Evolutionary conservation across 2,329 filamentous ascomycete genomes (phyloP).

Genomic region (Botrytis sinoallii): DNA sequence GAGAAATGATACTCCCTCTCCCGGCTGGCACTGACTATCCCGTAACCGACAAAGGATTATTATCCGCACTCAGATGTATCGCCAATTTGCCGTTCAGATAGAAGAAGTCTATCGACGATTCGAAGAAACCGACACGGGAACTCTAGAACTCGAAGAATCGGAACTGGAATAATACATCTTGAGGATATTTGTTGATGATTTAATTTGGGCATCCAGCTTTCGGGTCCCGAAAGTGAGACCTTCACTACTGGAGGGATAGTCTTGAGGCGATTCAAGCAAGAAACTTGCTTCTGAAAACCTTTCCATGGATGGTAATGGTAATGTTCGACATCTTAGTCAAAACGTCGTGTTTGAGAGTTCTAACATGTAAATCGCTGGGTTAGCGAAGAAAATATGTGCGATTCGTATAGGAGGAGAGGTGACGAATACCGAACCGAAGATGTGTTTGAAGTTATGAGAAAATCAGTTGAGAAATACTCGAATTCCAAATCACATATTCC

Average conservation of each 20-base stretch:
- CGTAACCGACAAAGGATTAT: conserved; percentile 51
- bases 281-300: conserved; percentile 49
- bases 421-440: no score
- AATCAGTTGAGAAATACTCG: no score
- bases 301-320: conserved; percentile 45
- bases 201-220: conserved; percentile 5
- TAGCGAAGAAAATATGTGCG: conserved; percentile 45
- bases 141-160: conserved; percentile 25
- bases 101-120: conserved; percentile 39
- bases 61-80: conserved; percentile 50
- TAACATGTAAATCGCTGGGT: conserved; percentile 40
- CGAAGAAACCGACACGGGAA: conserved; percentile 26
- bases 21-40: conserved; percentile 43
- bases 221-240: conserved; percentile 47
- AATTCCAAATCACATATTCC: no score
- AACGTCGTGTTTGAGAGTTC: conserved; percentile 59
- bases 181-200: conserved; percentile 25
- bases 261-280: conserved; percentile 55
- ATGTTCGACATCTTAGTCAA: conserved; percentile 43
- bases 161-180: conserved; percentile 38
- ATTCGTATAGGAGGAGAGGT: conserved; percentile 29
- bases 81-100: conserved; percentile 44
- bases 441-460: no score
- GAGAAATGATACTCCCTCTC: conserved; percentile 51
- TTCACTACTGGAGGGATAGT: conserved; percentile 59